Evolutionary conservation across 164 flowering plant species (phyloP).

Genomic region (Nymphaea colorata): DNA sequence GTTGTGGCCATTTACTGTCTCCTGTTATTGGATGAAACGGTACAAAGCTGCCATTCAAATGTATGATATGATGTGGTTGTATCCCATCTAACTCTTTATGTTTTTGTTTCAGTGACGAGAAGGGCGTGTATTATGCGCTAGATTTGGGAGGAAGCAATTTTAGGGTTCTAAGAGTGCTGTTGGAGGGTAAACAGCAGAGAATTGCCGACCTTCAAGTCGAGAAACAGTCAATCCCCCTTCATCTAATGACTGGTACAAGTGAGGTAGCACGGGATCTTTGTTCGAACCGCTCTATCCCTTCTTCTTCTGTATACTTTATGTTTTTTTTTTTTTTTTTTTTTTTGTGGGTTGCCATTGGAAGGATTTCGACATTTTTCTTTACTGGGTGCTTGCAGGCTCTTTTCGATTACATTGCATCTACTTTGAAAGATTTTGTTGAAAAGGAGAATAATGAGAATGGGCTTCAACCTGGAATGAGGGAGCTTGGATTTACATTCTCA

Average conservation of each 20-base stretch:
- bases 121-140: constrained; percentile 71
- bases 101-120: constrained; percentile 48
- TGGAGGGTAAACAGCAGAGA: constrained; percentile 49
- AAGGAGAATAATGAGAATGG: constrained; percentile 43
- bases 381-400: constrained; percentile 44
- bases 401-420: constrained; percentile 68
- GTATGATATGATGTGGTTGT: neutral
- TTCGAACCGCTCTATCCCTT: neutral
- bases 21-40: neutral
- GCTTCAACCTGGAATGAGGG: constrained; percentile 31
- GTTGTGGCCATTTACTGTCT: neutral
- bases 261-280: constrained; percentile 35
- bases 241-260: constrained; percentile 63
- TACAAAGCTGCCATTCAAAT: neutral
- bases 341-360: neutral
- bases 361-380: neutral
- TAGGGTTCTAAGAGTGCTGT: constrained; percentile 72
- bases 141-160: constrained; percentile 89
- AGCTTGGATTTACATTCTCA: constrained; percentile 87
- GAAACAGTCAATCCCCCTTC: constrained; percentile 49
- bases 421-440: constrained; percentile 55
- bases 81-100: neutral
- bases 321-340: no score
- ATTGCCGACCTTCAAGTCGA: constrained; percentile 42
- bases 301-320: neutral